These are phyloP conservation scores for Candida krabiensis DNA, from an alignment of 805 yeast species.

Conservation along the genomic window DNA sequence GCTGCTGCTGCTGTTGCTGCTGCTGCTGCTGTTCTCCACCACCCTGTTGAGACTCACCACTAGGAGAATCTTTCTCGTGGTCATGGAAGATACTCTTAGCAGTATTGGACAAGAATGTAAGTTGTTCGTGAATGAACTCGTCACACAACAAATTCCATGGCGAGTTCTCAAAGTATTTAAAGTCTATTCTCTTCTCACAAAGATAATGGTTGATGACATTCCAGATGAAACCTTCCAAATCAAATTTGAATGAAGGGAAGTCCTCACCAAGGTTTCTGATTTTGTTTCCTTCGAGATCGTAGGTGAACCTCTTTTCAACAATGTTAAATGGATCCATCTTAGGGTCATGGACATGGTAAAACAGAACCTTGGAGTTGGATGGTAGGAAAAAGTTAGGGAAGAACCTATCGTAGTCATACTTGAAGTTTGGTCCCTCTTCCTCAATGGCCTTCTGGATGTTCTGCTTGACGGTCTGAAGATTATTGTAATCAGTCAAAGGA, in stretches of 20 bases:
- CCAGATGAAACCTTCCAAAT: constrained; percentile 35
- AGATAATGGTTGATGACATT: constrained; percentile 32
- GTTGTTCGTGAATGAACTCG: constrained; percentile 28
- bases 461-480: constrained; percentile 24
- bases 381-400: constrained; percentile 28
- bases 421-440: constrained; percentile 23
- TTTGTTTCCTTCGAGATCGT: constrained; percentile 29
- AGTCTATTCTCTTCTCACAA: constrained; percentile 29
- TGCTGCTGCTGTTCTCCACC: not conserved
- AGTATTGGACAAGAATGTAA: constrained; percentile 24
- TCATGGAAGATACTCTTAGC: constrained; percentile 23
- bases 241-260: constrained; percentile 32
- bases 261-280: constrained; percentile 36
- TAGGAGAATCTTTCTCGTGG: constrained; percentile 9
- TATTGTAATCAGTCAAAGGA: constrained; percentile 31
- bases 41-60: not conserved
- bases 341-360: constrained; percentile 54
- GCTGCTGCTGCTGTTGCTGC: not conserved
- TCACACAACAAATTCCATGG: constrained; percentile 26
- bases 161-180: constrained; percentile 23
- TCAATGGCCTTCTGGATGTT: constrained; percentile 24
- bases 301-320: constrained; percentile 28
- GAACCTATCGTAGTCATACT: constrained; percentile 29
- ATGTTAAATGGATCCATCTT: constrained; percentile 52
- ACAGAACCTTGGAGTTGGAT: constrained; percentile 30